Conservation (phyloP, 495 filamentous ascomycete species). For the Astrothelium subdiscretum region DNA sequence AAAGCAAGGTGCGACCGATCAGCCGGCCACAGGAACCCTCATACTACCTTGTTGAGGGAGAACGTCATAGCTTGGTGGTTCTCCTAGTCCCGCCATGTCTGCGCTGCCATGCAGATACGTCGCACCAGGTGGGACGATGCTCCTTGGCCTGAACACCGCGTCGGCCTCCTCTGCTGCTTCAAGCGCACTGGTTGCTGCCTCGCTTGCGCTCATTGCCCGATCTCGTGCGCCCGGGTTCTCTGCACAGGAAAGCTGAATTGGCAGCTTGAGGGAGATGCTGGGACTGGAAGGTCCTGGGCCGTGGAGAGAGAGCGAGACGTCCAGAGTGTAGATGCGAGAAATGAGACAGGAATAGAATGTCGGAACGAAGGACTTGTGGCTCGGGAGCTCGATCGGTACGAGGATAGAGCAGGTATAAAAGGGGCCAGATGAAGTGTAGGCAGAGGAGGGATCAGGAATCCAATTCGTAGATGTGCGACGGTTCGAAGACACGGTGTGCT, state of each 20-base stretch:
- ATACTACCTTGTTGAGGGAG: background rate
- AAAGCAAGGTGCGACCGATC: background rate
- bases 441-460: constrained; percentile 32
- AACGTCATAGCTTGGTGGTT: background rate
- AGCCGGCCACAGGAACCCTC: background rate
- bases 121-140: background rate
- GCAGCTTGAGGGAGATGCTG: constrained; percentile 53
- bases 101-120: background rate
- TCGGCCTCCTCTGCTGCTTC: constrained; percentile 1
- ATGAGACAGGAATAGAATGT: constrained; percentile 83
- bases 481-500: constrained; percentile 28
- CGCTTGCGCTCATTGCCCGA: constrained; percentile 6
- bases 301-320: constrained; percentile 52
- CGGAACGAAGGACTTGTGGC: constrained; percentile 62
- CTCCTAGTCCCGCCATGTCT: background rate
- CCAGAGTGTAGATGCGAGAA: constrained; percentile 66
- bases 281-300: constrained; percentile 45
- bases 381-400: constrained; percentile 65
- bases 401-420: constrained; percentile 60
- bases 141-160: background rate
- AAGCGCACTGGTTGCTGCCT: background rate
- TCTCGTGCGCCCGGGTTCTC: constrained; percentile 7
- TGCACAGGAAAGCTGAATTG: constrained; percentile 55
- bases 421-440: constrained; percentile 23
- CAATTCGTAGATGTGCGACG: constrained; percentile 48